Conservation (phyloP, 2,329 filamentous ascomycete genomes). For the Cordyceps militaris region DNA sequence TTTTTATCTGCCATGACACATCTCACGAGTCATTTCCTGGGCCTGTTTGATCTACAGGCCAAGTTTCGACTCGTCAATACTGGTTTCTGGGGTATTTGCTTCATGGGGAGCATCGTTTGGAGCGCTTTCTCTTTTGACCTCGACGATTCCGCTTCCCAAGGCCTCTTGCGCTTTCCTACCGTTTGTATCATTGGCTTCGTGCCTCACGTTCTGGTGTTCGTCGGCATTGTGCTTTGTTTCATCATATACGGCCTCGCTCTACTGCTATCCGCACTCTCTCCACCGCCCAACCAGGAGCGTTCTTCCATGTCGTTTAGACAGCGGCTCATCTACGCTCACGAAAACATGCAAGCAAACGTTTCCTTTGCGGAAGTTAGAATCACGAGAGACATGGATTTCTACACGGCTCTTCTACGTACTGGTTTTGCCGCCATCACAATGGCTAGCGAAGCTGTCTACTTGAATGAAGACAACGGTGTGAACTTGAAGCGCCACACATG, state of each 20-base stretch:
- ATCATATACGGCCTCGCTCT: constrained; percentile 74
- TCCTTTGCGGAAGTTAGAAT: constrained; percentile 76
- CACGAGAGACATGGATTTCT: constrained; percentile 88
- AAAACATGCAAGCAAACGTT: constrained; percentile 87
- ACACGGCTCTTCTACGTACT: constrained; percentile 77
- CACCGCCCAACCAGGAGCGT: constrained; percentile 23
- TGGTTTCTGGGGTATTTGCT: constrained; percentile 81
- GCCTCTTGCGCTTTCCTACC: constrained; percentile 80
- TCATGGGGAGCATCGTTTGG: constrained; percentile 79
- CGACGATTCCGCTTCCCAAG: constrained; percentile 53
- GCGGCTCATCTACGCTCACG: constrained; percentile 64
- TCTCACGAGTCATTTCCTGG: constrained; percentile 74
- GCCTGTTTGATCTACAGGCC: constrained; percentile 71
- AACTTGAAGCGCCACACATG: constrained; percentile 73
- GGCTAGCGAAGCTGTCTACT: constrained; percentile 89
- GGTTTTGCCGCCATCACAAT: constrained; percentile 87
- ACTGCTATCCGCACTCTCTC: constrained; percentile 55
- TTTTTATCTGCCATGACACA: constrained; percentile 88
- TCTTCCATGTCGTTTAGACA: constrained; percentile 41
- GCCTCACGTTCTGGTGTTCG: constrained; percentile 80
- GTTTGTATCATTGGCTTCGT: constrained; percentile 94
- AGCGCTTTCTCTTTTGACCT: constrained; percentile 59
- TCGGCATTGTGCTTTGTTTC: constrained; percentile 69
- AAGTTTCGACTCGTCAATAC: constrained; percentile 79
- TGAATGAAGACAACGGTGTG: constrained; percentile 80